Base-by-base conservation (phyloP, 331 rosid species). In the Telfairia occidentalis region DNA sequence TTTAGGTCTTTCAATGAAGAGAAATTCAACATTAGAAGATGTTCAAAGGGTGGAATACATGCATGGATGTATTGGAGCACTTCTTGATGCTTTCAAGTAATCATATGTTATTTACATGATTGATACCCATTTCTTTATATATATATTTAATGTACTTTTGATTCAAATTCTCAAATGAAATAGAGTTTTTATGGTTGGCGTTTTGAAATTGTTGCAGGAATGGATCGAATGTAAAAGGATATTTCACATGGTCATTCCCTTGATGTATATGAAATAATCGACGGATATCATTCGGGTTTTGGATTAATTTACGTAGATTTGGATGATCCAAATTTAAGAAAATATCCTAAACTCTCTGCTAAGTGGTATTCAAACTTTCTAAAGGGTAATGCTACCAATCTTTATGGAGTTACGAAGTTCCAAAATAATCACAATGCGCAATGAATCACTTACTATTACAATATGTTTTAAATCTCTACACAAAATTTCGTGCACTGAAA, bases 191-290 rank as follows among this genome's bases (percentile, higher is more conserved):
- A n/a, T n/a, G n/a, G n/a, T n/a, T n/a, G n/a, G n/a, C n/a, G n/a
- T n/a, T n/a, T 52, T 53, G 59, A 21, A 53, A n/a, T 37, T 19
- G 46, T 55, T 12, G 54, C 21, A 90, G 97, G 90, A 87, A 81
- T 71, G 94, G 97, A 80, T 78, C 81, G 6, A 82, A 90, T 45
- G 40, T 83, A 15, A 83, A 65, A 74, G 92, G 90, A 0, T 89
- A 90, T 63, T 85, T 90, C 63, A 75, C 49, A 5, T 89, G 95
- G 97, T 87, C 95, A 48, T 81, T 90, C 57, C 57, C n/a, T 89
- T 79, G 97, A 90, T 69, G 74, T 40, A 11, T 30, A 61, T 0
- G 90, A 90, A 84, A 42, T 90, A 28, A 9, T 89, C 3, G n/a
- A 1, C 6, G 86, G 87, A 57, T 85, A 79, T 35, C 32, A 79